Base-by-base conservation (phyloP, 257 asterid genomes). In the Rubia yunnanensis region DNA sequence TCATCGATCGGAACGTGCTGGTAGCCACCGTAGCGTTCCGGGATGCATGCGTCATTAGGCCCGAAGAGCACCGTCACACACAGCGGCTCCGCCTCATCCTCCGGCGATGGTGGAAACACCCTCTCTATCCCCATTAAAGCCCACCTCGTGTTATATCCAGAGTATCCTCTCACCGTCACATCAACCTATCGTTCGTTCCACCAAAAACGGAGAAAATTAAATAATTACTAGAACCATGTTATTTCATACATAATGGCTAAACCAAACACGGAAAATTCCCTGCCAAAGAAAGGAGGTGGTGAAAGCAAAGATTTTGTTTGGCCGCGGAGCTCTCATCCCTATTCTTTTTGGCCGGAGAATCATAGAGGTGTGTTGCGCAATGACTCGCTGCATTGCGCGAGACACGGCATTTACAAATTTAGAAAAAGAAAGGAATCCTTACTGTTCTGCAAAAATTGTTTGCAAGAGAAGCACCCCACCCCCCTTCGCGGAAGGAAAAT, bases 131-230 rank as follows among this genome's bases (percentile, higher is more conserved):
- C 85, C 81, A 74, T 86, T 13, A 84, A 65, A 15, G 89, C 97
- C 96, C 96, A 86, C 10, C 94, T 74, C 55, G 97, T 92, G 79
- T 92, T 92, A 76, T 86, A 87, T 54, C 99, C 99, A 69, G 95
- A 81, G 34, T 79, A 92, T 49, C 97, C 99, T 77, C 99, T 80
- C 72, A 88, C 55, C 78, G 85, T 84, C 79, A 92, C 92, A 78
- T 92, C 99, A 71, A 62, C 91, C 99, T 91, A 54, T 30, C 27
- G 1, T 27, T 56, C 5, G 1, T 1, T 6, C 26, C 39, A 4
- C 7, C 10, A 26, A 30, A 56, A 56, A 56, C 0, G 5, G 24
- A 56, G 0, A 9, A 5, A 41, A 41, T 1, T 10, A 41, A 4
- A 10, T 32, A 41, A 41, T 41, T 41, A 41, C 3, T 13, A 13